Evolutionary conservation across 768 basidiomycete species (phyloP), one percentile per base, ranked within the genome.

Genomic region (Pulveroboletus ravenelii): DNA sequence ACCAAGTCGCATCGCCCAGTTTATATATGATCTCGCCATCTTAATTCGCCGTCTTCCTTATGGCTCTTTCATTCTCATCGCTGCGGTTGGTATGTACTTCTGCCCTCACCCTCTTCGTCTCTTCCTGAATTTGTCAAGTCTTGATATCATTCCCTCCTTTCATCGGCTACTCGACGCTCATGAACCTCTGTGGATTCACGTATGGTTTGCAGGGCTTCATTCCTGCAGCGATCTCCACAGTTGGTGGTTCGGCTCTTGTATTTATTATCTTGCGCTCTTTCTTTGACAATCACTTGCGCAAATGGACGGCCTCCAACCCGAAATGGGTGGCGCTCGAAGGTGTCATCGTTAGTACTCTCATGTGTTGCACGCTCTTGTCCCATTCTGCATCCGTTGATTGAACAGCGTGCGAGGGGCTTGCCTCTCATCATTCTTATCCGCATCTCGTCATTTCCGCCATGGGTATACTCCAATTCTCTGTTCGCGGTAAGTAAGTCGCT

Each of bases 361-460:
- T 47, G 34, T 20, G 41, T 50, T 47, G 51, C 37, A 44, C 23
- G 2, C 34, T 46, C 23, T 20, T 41, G 14, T 42, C 23, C 25
- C 18, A 44, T 32, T 35, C 46, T 14, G 34, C 50, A 46, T 35
- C 49, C 41, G 36, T 43, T 43, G 30, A 31, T 36, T 20, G 50
- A 53, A 44, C 57, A 89, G 87, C 74, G 72, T 52, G 79, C 81
- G 14, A 88, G 85, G 65, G 91, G 91, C 15, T 71, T 92, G 15
- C 84, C 84, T n/a, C 71, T 92, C 20, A 87, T 93, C 36, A 78
- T 90, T 56, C 76, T 93, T 41, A 85, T 93, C 53, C 82, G 90
- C 13, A 65, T 89, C 18, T 90, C 87, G 4, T 84, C 91, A 5
- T 80, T 93, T 64, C 89, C 89, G 41, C 89, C 91, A 3, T 92